Conservation (phyloP, 1,284 basidiomycete species). For the Sporisorium scitamineum region DNA sequence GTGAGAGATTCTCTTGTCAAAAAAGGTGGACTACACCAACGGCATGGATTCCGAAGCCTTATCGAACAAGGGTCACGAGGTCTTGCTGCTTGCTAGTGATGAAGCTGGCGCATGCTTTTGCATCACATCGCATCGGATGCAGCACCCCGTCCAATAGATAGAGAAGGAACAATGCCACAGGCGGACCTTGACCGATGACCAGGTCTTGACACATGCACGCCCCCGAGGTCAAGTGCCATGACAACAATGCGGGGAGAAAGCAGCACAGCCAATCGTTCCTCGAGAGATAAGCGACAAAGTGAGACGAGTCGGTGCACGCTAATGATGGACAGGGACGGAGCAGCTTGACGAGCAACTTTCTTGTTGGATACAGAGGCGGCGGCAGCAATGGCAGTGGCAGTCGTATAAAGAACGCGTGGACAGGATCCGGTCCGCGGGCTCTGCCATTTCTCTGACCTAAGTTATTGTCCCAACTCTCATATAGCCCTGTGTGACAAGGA, state of each 20-base stretch:
- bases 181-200: constrained; percentile 1
- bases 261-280: not conserved
- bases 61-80: not conserved
- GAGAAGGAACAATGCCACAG: not conserved
- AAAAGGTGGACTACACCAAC: not conserved
- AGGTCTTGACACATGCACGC: not conserved
- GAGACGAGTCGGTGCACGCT: no score
- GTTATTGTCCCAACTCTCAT: not conserved
- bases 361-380: not conserved
- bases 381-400: no score
- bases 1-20: not conserved
- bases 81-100: not conserved
- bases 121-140: not conserved
- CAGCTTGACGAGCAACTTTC: not conserved
- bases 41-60: not conserved
- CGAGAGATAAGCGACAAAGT: not conserved
- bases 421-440: constrained; percentile 39
- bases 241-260: constrained; percentile 1
- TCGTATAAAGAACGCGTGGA: constrained; percentile 24
- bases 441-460: not conserved
- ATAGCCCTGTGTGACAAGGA: not conserved
- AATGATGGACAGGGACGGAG: no score
- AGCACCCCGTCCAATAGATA: not conserved
- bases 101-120: not conserved
- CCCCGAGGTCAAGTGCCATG: not conserved